These are phyloP conservation scores for Pythium folliculosum DNA, from an alignment of 352 stramenopile genomes.

Conservation along the genomic window DNA sequence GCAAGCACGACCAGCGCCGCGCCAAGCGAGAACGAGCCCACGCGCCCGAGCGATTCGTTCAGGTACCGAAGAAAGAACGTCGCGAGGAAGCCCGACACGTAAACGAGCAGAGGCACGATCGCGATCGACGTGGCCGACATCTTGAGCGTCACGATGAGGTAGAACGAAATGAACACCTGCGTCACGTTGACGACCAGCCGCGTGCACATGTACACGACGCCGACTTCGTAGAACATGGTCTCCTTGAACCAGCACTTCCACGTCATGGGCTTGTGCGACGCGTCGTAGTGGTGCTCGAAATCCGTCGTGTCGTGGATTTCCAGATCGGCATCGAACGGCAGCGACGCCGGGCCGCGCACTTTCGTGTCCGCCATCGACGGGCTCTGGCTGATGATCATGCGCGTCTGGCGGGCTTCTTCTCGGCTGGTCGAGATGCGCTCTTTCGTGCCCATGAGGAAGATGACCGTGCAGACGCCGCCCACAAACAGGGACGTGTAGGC, in stretches of 20 bases:
- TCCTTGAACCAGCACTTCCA: conserved; percentile 80
- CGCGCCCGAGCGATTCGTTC: conserved; percentile 71
- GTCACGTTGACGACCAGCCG: conserved; percentile 84
- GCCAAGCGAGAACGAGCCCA: conserved; percentile 68
- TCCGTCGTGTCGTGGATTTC: conserved; percentile 37
- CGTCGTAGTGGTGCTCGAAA: conserved; percentile 22
- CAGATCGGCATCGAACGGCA: conserved; percentile 62
- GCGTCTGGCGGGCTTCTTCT: conserved; percentile 29
- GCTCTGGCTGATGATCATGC: conserved; percentile 38
- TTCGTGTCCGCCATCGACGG: conserved; percentile 57
- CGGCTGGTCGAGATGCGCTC: conserved; percentile 47
- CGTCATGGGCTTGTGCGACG: conserved; percentile 50
- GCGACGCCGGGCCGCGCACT: conserved; percentile 39
- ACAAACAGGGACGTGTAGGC: conserved; percentile 73
- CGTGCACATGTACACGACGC: conserved; percentile 88
- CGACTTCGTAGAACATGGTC: conserved; percentile 87
- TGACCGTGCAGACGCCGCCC: conserved; percentile 56
- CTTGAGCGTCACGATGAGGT: conserved; percentile 82
- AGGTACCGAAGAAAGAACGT: conserved; percentile 78
- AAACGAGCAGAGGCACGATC: conserved; percentile 82
- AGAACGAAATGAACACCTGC: conserved; percentile 88
- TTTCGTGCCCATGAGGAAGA: conserved; percentile 71
- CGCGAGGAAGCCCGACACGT: conserved; percentile 79
- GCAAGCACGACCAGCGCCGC: conserved; percentile 53
- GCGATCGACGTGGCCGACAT: conserved; percentile 85